Conservation (phyloP, 2,329 filamentous ascomycete species). For the Ophiocordyceps camponoti-saundersi region DNA sequence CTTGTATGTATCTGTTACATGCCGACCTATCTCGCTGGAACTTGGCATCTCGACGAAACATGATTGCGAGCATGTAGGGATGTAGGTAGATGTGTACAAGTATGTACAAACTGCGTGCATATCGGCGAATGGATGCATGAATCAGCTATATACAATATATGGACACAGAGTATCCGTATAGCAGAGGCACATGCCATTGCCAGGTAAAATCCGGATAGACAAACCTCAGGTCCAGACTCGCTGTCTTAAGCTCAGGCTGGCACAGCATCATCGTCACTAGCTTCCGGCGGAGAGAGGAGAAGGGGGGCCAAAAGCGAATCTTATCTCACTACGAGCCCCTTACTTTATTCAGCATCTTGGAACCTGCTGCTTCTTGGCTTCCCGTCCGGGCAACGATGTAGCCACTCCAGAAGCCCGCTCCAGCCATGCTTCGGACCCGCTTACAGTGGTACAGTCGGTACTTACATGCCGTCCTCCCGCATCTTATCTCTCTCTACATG, state of each 20-base stretch:
- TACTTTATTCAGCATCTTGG: neutral
- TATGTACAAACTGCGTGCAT: neutral
- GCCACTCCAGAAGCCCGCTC: neutral
- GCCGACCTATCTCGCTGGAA: no score
- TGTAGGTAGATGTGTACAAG: neutral
- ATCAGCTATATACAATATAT: no score
- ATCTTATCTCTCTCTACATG: neutral
- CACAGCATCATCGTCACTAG: neutral
- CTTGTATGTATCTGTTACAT: no score
- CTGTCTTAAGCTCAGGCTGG: no score
- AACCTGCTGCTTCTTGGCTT: neutral
- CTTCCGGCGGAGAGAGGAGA: neutral
- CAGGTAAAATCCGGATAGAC: no score
- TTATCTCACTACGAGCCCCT: neutral
- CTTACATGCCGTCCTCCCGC: neutral
- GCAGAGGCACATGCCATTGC: no score
- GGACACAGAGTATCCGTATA: no score
- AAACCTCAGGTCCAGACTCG: no score
- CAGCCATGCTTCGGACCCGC: neutral
- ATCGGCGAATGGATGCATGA: neutral
- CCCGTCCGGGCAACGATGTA: neutral
- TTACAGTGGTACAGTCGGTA: neutral
- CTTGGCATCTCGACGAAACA: neutral
- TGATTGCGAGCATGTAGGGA: neutral
- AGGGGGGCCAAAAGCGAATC: neutral